Conservation (phyloP, 108 stramenopile genomes). For the Cyclotella choctawhatcheeana region DNA sequence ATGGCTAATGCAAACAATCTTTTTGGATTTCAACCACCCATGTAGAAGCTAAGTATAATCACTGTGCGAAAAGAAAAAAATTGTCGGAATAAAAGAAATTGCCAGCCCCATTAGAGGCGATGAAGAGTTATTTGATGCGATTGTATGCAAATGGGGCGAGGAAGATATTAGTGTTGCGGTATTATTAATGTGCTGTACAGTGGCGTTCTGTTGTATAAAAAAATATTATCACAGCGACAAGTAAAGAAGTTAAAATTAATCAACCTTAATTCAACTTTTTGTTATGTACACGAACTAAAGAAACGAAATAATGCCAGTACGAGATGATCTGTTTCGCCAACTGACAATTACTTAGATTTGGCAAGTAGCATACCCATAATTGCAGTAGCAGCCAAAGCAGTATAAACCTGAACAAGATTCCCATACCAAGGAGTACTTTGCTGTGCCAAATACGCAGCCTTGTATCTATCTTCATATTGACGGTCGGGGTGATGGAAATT, state of each 20-base stretch:
- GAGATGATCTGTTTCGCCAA: too few relatives aligned
- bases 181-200: conserved; percentile 21
- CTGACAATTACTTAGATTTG: conserved; percentile 27
- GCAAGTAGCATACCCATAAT: conserved; percentile 40
- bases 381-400: conserved; percentile 71
- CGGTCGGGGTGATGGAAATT: conserved; percentile 85
- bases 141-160: not conserved
- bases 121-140: not conserved
- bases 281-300: too few relatives aligned
- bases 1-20: not conserved
- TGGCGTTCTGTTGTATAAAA: conserved; percentile 10
- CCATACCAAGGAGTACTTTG: conserved; percentile 41
- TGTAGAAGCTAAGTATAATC: conserved; percentile 18
- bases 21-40: conserved; percentile 5
- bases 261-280: conserved; percentile 7
- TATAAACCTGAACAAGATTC: conserved; percentile 62
- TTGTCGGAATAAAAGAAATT: conserved; percentile 7
- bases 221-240: not conserved
- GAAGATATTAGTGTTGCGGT: not conserved
- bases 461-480: conserved; percentile 31
- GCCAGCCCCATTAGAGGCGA: conserved; percentile 1
- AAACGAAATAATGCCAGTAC: too few relatives aligned
- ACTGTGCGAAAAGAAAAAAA: not conserved
- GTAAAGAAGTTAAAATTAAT: not conserved
- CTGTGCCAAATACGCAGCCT: conserved; percentile 16